Evolutionary conservation across 2,329 filamentous ascomycete genomes (phyloP), one percentile per base, ranked within the genome.

Genomic region (Dendryphion nanum): DNA sequence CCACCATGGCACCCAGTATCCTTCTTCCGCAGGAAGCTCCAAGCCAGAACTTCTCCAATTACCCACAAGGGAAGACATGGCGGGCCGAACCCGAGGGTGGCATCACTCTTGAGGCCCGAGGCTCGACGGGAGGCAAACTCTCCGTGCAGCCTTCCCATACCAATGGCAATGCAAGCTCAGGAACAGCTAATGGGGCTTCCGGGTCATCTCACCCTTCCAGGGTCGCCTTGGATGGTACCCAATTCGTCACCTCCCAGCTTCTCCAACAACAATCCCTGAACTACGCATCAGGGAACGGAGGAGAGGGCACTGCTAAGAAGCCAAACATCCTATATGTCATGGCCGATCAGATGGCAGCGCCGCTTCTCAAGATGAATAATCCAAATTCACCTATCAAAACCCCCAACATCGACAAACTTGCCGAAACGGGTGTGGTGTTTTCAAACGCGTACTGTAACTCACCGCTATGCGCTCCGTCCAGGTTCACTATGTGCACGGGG

Each of bases 371-470:
- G 72, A 91, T 95, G 73, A 89, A 96, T 74, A 90, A 96, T 67
- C 78, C 83, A 31, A 75, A 85, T 36, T 95, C 89, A 2, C 85
- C 87, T 63, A 95, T 96, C 76, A 87, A 89, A 69, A 96, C 90
- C 1, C 90, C 90, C 33, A 83, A 96, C 69, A 79, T 96, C 43
- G 88, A 96, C 68, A 79, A 81, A 35, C 77, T 96, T 47, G 89
- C 90, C 2, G 79, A 83, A 49, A 80, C 80, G 44, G 86, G 89
- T 7, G 89, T 95, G 20, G 86, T 94, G 61, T 96, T 96, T 61
- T 86, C 95, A 63, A 93, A 86, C 24, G 90, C 90, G 15, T 96
- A 96, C 74, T 95, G 89, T 73, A 91, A 91, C 44, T 90, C 89
- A 8, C 90, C 90, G 5, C 81, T 96, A 26, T 96, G 90, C 66